Evolutionary conservation across 1,284 basidiomycete species (phyloP).

Genomic region (Xerocomus nothofagi): DNA sequence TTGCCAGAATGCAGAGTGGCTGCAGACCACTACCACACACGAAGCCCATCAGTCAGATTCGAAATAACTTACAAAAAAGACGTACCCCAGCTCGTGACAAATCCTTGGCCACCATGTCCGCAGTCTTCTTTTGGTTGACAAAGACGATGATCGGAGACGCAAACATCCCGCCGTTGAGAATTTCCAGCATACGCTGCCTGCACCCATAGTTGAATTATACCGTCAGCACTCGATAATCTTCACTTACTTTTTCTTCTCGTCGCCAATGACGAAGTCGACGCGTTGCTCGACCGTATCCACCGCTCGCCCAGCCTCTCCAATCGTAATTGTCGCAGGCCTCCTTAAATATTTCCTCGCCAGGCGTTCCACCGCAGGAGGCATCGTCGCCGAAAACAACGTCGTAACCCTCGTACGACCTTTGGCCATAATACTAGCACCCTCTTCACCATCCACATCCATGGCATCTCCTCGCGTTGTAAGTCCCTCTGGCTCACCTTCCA

Average conservation of each 20-base stretch:
- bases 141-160: constrained; percentile 96
- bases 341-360: constrained; percentile 92
- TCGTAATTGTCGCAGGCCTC: constrained; percentile 92
- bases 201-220: constrained; percentile 9
- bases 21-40: constrained; percentile 66
- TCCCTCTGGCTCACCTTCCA: constrained; percentile 76
- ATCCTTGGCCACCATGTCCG: constrained; percentile 94
- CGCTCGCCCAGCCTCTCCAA: constrained; percentile 95
- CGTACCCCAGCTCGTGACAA: constrained; percentile 79
- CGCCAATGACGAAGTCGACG: constrained; percentile 90
- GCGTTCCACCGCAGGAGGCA: constrained; percentile 95
- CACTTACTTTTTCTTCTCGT: constrained; percentile 89
- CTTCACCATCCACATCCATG: constrained; percentile 63
- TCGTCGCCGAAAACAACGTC: constrained; percentile 95
- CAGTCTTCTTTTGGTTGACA: constrained; percentile 99
- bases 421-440: constrained; percentile 45
- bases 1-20: constrained; percentile 96
- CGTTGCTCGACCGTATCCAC: constrained; percentile 97
- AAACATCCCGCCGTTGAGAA: constrained; percentile 83
- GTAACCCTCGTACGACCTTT: constrained; percentile 84
- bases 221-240: neutral
- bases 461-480: constrained; percentile 28
- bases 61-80: constrained; percentile 17
- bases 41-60: constrained; percentile 10
- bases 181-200: constrained; percentile 83